Base-by-base conservation (phyloP, 1,284 basidiomycete species). In the Apiotrichum laibachii region DNA sequence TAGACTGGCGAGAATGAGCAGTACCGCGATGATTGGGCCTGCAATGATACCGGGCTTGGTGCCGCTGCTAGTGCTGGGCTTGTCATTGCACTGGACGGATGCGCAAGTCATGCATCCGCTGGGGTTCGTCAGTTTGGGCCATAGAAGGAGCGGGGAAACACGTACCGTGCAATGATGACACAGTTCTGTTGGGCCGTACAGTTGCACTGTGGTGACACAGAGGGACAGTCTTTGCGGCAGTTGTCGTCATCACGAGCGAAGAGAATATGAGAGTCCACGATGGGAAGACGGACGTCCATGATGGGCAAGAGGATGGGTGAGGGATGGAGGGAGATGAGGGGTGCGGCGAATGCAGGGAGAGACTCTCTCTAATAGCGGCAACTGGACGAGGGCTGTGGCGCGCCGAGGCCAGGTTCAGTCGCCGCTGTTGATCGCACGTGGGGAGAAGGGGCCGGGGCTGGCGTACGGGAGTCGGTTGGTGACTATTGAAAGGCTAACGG, bases 41-140 rank as follows among this genome's bases (percentile, higher is more conserved):
- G 75, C 77, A 52, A 80, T 78, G 21, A 75, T 67, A 31, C 78
- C 78, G 7, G 76, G 69, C 54, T 77, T 78, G 31, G 78, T 61
- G 33, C 60, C 46, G 18, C 55, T 43, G 21, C 49, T 35, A 19
- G 47, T 18, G 1, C 3, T 31, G 19, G 10, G 19, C n/a, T 22
- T 47, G 35, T 21, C 15, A 4, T 21, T 42, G 39, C 50, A 51
- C 5, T 1, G 42, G 18, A 31, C 19, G n/a, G 65, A 59, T 9
- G 76, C 63, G 59, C 78, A 79, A 22, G 71, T 62, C 15, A 66
- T 70, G 55, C 75, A 77, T 51, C 45, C 15, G 12, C 58, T 60
- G 50, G 9, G 39, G 21, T 31, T 3, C 4, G 18, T 11, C n/a
- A 21, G 18, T 19, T 37, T 21, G 21, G 43, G 5, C 3, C 15